These are phyloP conservation scores for Barbatosphaeria neglecta DNA, from an alignment of 495 filamentous ascomycete species.

Conservation along the genomic window DNA sequence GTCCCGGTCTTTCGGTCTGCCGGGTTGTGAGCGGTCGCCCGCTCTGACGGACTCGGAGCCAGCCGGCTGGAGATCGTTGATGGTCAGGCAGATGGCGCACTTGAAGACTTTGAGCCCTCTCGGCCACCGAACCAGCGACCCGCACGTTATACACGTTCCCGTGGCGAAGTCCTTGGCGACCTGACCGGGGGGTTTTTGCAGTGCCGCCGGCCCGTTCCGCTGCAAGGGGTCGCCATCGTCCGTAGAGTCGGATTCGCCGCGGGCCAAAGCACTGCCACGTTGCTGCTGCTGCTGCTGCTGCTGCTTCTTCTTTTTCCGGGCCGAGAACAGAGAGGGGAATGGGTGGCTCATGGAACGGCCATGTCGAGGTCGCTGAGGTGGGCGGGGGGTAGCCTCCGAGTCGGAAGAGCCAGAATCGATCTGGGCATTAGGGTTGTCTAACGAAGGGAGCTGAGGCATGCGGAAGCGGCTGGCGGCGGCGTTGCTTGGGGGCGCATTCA, in stretches of 20 bases:
- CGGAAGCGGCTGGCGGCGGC: not conserved
- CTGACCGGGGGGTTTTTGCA: constrained; percentile 12
- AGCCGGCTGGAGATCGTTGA: constrained; percentile 64
- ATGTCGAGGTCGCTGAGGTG: constrained; percentile 33
- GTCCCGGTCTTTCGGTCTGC: not conserved
- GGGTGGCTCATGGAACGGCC: constrained; percentile 66
- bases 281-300: constrained; percentile 20
- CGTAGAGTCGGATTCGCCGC: constrained; percentile 15
- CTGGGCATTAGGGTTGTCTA: constrained; percentile 4
- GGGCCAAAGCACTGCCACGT: constrained; percentile 4
- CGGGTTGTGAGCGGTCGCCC: not conserved
- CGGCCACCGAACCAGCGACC: constrained; percentile 76
- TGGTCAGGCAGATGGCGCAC: constrained; percentile 75
- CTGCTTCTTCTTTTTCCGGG: constrained; percentile 38
- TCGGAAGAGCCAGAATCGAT: constrained; percentile 33
- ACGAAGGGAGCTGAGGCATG: not conserved
- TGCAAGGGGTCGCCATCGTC: constrained; percentile 14
- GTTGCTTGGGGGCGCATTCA: not conserved
- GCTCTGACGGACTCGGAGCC: constrained; percentile 5
- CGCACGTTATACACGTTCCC: constrained; percentile 74
- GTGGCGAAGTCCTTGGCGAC: constrained; percentile 37
- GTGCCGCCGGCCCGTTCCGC: constrained; percentile 6
- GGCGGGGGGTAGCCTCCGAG: constrained; percentile 22
- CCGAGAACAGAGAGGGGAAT: constrained; percentile 53
- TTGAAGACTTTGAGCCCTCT: constrained; percentile 60